These are phyloP conservation scores for Graphilbum ipis-grandicollis DNA, from an alignment of 2,329 filamentous ascomycete genomes.

Conservation along the genomic window DNA sequence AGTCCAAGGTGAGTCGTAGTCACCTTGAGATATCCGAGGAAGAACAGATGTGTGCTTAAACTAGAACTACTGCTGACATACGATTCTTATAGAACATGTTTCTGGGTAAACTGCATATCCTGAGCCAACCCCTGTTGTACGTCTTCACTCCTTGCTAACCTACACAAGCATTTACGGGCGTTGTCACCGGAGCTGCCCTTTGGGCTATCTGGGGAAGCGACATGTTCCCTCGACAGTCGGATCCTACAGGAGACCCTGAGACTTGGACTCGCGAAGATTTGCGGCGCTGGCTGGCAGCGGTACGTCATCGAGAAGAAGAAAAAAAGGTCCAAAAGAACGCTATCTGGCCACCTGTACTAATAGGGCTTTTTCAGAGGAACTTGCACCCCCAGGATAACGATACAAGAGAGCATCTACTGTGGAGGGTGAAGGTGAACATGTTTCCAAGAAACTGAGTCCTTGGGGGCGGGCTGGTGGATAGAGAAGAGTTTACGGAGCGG, in stretches of 20 bases:
- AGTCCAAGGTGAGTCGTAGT: conserved; percentile 40
- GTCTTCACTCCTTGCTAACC: not conserved
- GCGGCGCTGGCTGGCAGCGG: conserved; percentile 61
- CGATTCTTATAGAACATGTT: conserved; percentile 41
- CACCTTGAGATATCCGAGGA: conserved; percentile 1
- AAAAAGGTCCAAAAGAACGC: no score
- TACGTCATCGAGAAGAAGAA: conserved; percentile 41
- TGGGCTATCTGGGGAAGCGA: conserved; percentile 79
- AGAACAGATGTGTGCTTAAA: conserved; percentile 4
- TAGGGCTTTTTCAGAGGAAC: conserved; percentile 20
- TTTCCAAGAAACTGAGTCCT: conserved; percentile 15
- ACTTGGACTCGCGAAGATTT: conserved; percentile 69
- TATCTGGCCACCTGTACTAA: no score
- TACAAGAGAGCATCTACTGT: conserved; percentile 27
- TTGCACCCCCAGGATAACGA: conserved; percentile 25
- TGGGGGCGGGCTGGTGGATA: no score
- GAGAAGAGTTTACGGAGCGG: no score
- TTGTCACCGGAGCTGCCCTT: conserved; percentile 63
- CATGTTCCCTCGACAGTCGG: conserved; percentile 57
- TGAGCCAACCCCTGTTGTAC: no score
- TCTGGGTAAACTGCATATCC: conserved; percentile 43
- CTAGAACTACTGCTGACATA: conserved; percentile 1
- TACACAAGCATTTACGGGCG: conserved; percentile 53
- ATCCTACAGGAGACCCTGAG: conserved; percentile 59
- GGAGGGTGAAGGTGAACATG: conserved; percentile 28